phyloP scores from a whole-genome alignment of 2,329 filamentous ascomycete species.

The Ilyonectria mors-panacis region DNA sequence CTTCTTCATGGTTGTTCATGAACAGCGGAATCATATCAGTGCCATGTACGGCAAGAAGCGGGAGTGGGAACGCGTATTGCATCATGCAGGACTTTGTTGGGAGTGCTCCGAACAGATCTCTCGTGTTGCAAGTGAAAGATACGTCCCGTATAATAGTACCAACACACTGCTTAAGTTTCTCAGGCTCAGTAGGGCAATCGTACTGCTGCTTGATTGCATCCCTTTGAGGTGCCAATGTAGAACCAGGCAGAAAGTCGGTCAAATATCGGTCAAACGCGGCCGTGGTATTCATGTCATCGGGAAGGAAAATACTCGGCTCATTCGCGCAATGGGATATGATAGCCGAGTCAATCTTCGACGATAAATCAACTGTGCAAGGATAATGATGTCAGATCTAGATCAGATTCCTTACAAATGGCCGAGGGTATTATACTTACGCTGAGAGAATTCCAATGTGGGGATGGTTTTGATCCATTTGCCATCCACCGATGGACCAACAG shows the following conservation, averaged over 20 bases:
- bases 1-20: background rate
- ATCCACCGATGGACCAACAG: conserved; percentile 34
- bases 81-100: conserved; percentile 24
- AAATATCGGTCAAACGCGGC: background rate
- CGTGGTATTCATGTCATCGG: background rate
- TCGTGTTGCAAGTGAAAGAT: conserved; percentile 33
- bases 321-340: conserved; percentile 27
- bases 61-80: conserved; percentile 21
- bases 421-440: conserved; percentile 10
- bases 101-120: conserved; percentile 25
- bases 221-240: background rate
- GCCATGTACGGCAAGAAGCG: background rate
- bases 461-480: conserved; percentile 27
- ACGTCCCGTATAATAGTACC: conserved; percentile 14
- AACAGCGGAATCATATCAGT: conserved; percentile 23
- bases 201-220: conserved; percentile 16
- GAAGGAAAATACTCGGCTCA: background rate
- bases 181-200: background rate
- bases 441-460: conserved; percentile 20
- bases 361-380: conserved; percentile 4
- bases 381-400: background rate
- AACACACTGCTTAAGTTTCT: conserved; percentile 3
- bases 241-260: conserved; percentile 13
- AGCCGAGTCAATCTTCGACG: background rate
- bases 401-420: background rate